Base-by-base conservation (phyloP, 1,284 basidiomycete species). In the Microbotryum lychnidis-dioicae region DNA sequence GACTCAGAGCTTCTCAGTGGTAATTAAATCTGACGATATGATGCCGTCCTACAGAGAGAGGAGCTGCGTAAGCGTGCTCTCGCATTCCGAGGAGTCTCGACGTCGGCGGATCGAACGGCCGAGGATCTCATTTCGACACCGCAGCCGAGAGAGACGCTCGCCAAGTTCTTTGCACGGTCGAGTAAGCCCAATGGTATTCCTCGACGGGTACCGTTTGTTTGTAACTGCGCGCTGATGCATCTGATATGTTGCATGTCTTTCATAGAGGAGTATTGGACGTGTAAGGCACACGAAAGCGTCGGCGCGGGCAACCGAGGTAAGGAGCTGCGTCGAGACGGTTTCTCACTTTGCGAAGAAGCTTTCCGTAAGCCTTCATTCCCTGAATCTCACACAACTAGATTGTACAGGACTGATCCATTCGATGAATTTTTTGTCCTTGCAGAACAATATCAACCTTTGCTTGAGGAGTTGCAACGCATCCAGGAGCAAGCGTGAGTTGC, bases 111-210 rank as follows among this genome's bases (percentile, higher is more conserved):
- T 67, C 74, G 79, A 3, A 78, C 79, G 0, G 78, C 81, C 0
- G 88, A 90, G 70, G 90, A 92, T 66, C 75, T 83, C 0, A 73
- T 90, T 50, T 87, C 86, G 62, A 93, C 91, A 0, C 92, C 92
- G 0, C 79, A 87, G 7, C 89, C 91, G 0, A 89, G 90, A n/a
- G 92, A 96, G 74, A 89, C 86, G 0, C 76, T 94, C 8, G 85
- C 88, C 0, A 80, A 82, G 74, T 94, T 94, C 75, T 96, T 92
- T 72, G 83, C 86, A 14, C 83, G 91, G 7, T 86, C 86, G 6
- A 81, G 86, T 84, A 73, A 70, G 83, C 18, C 56, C 21, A 55
- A 14, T 21, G 2, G 8, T 18, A 9, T 6, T 21, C 3, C 6
- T 46, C 18, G 27, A 23, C n/a, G 47, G 21, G 12, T 18, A 8